A percentile compares a stretch with the other conserved stretches of the same genome.
Conservation (phyloP, 1,139 yeast species). For the Debaryomyces sp. region DNA sequence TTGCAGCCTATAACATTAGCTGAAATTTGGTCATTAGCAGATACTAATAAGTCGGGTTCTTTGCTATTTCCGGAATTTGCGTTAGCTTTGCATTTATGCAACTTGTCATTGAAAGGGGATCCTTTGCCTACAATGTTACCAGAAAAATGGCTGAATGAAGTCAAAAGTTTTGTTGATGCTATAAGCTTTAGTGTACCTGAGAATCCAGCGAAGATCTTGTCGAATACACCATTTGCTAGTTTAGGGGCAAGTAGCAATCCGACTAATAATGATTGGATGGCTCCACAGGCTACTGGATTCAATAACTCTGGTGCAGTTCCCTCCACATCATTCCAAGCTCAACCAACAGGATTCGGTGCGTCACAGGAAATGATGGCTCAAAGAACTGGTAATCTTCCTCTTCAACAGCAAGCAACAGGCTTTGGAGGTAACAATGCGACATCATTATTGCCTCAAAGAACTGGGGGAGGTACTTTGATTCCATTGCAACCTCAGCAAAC, state of each 20-base stretch:
- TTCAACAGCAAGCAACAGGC: constrained; percentile 23
- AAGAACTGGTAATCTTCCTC: constrained; percentile 27
- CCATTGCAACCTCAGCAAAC: constrained; percentile 55
- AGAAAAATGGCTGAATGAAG: constrained; percentile 76
- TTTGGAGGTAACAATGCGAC: constrained; percentile 9
- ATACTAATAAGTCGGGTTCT: constrained; percentile 82
- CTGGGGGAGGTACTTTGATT: constrained; percentile 47
- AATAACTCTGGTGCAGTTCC: constrained; percentile 18
- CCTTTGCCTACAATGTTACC: constrained; percentile 75
- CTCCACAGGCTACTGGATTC: constrained; percentile 30
- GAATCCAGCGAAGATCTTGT: constrained; percentile 44
- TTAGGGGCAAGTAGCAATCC: constrained; percentile 18
- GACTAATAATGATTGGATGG: constrained; percentile 28
- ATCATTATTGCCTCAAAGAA: constrained; percentile 39
- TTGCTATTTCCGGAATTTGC: constrained; percentile 94
- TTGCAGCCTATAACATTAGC: constrained; percentile 77
- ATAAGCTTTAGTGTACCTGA: constrained; percentile 81
- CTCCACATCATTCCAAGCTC: constrained; percentile 35
- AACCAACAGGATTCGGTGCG: constrained; percentile 38
- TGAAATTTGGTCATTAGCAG: constrained; percentile 88
- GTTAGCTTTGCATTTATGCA: constrained; percentile 86
- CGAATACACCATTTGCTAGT: constrained; percentile 50
- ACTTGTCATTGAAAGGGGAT: constrained; percentile 75
- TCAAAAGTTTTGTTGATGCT: constrained; percentile 82
- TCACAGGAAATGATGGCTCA: constrained; percentile 22